Conservation (phyloP, 2,329 filamentous ascomycete genomes). For the Helotiales sp. region DNA sequence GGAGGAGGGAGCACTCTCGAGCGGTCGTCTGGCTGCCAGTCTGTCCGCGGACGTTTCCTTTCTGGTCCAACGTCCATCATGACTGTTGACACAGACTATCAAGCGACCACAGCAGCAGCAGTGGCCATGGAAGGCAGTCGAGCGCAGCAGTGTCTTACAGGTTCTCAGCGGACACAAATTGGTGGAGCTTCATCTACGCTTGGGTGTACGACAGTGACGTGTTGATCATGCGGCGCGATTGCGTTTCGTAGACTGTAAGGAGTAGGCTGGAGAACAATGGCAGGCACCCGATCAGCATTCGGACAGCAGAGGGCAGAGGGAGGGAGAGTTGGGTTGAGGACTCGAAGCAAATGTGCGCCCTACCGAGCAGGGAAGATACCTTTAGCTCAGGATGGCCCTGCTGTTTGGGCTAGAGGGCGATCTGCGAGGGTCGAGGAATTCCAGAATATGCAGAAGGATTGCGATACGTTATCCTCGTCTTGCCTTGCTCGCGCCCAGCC, state of each 20-base stretch:
- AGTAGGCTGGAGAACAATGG: slow-evolving; percentile 9
- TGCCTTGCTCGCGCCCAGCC: background rate
- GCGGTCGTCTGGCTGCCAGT: slow-evolving; percentile 49
- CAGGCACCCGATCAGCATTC: slow-evolving; percentile 21
- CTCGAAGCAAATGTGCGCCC: background rate
- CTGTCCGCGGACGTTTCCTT: slow-evolving; percentile 59
- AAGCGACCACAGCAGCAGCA: slow-evolving; percentile 32
- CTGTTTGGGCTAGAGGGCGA: background rate
- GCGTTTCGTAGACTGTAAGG: slow-evolving; percentile 17
- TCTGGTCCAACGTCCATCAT: slow-evolving; percentile 62
- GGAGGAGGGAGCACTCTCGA: slow-evolving; percentile 41
- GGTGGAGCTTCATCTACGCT: slow-evolving; percentile 31
- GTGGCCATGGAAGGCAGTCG: slow-evolving; percentile 40
- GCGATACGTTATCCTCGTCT: background rate
- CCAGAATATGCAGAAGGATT: background rate
- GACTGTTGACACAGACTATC: slow-evolving; percentile 40
- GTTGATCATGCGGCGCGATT: slow-evolving; percentile 27
- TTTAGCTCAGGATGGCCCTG: background rate
- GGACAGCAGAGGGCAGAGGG: background rate
- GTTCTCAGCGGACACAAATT: slow-evolving; percentile 31
- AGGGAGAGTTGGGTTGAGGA: background rate
- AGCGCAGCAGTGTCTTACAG: slow-evolving; percentile 36
- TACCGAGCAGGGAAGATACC: background rate
- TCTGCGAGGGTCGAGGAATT: background rate
- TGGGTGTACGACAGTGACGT: slow-evolving; percentile 32